Conservation (phyloP, 805 yeast species). For the Starmerella powellii region DNA sequence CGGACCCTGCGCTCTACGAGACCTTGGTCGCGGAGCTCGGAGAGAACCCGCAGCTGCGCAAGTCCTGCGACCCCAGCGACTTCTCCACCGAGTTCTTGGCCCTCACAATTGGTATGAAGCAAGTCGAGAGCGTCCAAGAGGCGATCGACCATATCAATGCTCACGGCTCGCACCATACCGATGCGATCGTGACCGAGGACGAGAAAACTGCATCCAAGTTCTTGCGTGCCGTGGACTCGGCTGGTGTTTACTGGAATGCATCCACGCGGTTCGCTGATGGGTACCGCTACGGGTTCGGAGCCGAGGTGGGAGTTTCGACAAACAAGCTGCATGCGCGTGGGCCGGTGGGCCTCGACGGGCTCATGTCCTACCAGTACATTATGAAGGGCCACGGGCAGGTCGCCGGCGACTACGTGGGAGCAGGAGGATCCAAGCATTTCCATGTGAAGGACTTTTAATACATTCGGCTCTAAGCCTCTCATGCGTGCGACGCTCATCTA, state of each 20-base stretch:
- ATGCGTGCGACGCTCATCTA: too few relatives aligned
- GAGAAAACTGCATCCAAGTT: conserved; percentile 61
- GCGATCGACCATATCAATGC: conserved; percentile 80
- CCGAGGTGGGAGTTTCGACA: conserved; percentile 96
- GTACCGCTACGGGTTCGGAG: conserved; percentile 94
- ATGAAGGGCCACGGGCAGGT: conserved; percentile 86
- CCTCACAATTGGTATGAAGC: conserved; percentile 64
- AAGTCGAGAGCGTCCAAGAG: conserved; percentile 45
- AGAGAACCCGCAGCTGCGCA: conserved; percentile 17
- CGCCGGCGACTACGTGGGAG: conserved; percentile 84
- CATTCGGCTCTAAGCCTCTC: neutral
- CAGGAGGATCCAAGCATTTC: conserved; percentile 73
- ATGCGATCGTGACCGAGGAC: conserved; percentile 71
- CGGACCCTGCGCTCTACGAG: conserved; percentile 25
- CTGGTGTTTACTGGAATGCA: conserved; percentile 97
- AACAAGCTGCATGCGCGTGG: conserved; percentile 97
- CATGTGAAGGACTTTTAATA: conserved; percentile 37
- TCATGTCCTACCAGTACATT: conserved; percentile 91
- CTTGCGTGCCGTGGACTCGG: conserved; percentile 76
- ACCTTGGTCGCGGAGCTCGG: conserved; percentile 3
- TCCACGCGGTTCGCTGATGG: conserved; percentile 98
- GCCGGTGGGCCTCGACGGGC: conserved; percentile 95
- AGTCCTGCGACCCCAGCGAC: conserved; percentile 48
- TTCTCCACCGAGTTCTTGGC: conserved; percentile 78
- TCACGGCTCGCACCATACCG: conserved; percentile 96